Evolutionary conservation across 495 filamentous ascomycete species (phyloP).

Genomic region (Penicillium psychrofluorescens): DNA sequence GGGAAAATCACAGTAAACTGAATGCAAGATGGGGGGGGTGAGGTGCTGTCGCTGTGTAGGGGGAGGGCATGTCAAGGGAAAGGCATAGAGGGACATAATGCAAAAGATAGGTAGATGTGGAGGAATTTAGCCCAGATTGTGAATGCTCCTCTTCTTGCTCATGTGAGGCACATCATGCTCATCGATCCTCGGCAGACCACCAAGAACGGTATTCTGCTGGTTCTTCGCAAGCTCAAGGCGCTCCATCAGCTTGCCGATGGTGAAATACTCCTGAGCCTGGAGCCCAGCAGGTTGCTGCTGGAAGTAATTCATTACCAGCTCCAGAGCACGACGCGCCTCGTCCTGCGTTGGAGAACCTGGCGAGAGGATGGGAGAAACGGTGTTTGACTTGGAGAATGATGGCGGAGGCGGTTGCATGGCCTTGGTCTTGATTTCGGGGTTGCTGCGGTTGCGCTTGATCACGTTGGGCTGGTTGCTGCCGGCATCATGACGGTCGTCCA

Average conservation of each 20-base stretch:
- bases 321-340: slow-evolving; percentile 78
- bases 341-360: slow-evolving; percentile 74
- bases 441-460: slow-evolving; percentile 38
- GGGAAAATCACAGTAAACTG: neutral
- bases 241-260: slow-evolving; percentile 79
- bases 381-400: slow-evolving; percentile 24
- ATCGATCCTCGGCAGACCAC: slow-evolving; percentile 62
- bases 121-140: slow-evolving; percentile 25
- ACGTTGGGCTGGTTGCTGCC: slow-evolving; percentile 22
- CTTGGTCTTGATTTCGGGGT: slow-evolving; percentile 36
- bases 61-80: neutral
- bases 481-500: slow-evolving; percentile 24
- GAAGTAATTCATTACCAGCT: slow-evolving; percentile 81
- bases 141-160: slow-evolving; percentile 50
- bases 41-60: neutral
- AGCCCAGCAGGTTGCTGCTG: slow-evolving; percentile 61
- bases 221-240: slow-evolving; percentile 65
- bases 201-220: slow-evolving; percentile 52
- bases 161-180: slow-evolving; percentile 33
- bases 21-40: neutral
- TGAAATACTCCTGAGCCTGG: slow-evolving; percentile 72
- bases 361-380: slow-evolving; percentile 30
- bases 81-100: neutral
- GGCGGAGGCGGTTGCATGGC: slow-evolving; percentile 42
- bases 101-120: neutral